These are phyloP conservation scores for Populus hybrid DNA, from an alignment of 441 rosid species.

Conservation along the genomic window DNA sequence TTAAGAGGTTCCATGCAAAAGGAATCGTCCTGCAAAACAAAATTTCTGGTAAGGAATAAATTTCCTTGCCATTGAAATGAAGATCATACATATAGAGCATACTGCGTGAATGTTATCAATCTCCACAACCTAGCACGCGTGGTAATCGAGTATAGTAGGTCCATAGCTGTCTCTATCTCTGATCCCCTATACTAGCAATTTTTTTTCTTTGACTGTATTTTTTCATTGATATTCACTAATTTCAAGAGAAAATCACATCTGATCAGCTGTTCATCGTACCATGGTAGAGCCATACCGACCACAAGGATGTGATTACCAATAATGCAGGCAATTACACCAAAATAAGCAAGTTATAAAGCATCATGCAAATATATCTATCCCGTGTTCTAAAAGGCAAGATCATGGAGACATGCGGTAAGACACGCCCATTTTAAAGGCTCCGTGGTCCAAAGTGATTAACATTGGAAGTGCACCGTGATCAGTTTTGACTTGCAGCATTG, in stretches of 20 bases:
- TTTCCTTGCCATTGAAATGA: not conserved
- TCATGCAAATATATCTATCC: not conserved
- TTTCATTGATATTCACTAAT: not conserved
- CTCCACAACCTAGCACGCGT: not conserved
- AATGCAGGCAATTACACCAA: not conserved
- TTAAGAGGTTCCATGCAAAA: constrained; percentile 91
- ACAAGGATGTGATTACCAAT: not conserved
- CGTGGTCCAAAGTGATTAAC: not conserved
- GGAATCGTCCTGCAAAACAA: constrained; percentile 81
- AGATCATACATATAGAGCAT: not conserved
- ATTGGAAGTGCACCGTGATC: not conserved
- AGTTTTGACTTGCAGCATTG: not conserved
- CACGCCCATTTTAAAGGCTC: not conserved
- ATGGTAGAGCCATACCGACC: not conserved
- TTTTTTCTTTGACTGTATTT: not conserved
- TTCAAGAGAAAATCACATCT: no score
- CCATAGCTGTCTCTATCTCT: not conserved
- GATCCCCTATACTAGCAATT: not conserved
- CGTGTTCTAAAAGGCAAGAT: not conserved
- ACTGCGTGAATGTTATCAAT: not conserved
- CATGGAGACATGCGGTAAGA: not conserved
- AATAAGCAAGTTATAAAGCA: not conserved
- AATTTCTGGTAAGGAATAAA: constrained; percentile 5
- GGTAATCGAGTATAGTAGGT: not conserved
- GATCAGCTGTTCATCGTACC: not conserved